phyloP scores from a whole-genome alignment of 345 rosid genomes.

The Eucalyptus regnans region DNA sequence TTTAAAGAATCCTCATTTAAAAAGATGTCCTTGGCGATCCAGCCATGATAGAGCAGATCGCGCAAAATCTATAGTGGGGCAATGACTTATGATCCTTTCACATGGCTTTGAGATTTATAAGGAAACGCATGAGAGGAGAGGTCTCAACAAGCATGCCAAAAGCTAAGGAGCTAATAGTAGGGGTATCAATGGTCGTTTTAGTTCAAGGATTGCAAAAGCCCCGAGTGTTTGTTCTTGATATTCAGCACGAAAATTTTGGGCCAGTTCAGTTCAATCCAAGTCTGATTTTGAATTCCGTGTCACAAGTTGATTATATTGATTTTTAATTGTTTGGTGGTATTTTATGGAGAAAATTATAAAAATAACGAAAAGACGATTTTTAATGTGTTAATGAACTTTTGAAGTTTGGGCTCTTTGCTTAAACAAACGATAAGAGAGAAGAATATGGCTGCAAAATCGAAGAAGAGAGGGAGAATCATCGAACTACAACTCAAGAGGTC shows the following conservation, averaged over 20 bases:
- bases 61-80: not conserved
- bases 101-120: not conserved
- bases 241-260: not conserved
- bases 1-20: not conserved
- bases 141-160: not conserved
- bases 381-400: not conserved
- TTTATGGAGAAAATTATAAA: not conserved
- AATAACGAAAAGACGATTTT: not conserved
- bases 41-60: not conserved
- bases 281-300: not conserved
- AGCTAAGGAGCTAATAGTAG: not conserved
- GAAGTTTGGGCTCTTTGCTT: not conserved
- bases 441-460: not conserved
- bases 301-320: not conserved
- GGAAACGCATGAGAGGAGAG: not conserved
- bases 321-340: not conserved
- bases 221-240: not conserved
- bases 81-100: not conserved
- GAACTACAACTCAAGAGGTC: not conserved
- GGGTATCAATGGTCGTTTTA: not conserved
- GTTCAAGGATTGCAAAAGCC: not conserved
- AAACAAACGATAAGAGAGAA: not conserved
- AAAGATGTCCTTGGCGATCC: not conserved
- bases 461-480: not conserved
- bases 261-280: not conserved